Conservation (phyloP, 768 basidiomycete species). For the Boletus bicolor region DNA sequence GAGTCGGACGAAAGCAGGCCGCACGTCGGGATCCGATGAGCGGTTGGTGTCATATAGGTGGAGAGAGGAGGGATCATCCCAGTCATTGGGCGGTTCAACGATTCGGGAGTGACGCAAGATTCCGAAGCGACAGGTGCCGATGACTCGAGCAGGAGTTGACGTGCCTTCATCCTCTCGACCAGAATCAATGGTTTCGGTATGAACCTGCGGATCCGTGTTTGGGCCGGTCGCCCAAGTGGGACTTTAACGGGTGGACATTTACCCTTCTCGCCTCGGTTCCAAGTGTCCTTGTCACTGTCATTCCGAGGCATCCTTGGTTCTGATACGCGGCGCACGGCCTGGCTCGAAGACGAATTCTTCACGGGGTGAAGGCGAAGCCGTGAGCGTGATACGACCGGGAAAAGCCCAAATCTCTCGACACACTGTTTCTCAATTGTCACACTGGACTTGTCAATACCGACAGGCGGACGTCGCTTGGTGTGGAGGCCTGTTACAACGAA, state of each 20-base stretch:
- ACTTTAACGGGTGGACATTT: neutral
- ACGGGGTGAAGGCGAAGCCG: neutral
- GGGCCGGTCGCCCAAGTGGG: neutral
- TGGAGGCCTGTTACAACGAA: conserved; percentile 24
- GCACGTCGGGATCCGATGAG: neutral
- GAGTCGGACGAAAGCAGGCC: neutral
- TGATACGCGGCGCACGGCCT: neutral
- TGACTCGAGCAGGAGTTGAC: conserved; percentile 1
- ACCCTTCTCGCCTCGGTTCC: neutral
- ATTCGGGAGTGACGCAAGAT: neutral
- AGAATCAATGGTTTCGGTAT: conserved; percentile 25
- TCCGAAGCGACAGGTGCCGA: neutral
- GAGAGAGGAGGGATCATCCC: neutral
- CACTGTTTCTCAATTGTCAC: neutral
- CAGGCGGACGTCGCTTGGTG: conserved; percentile 19
- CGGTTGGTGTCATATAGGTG: conserved; percentile 6
- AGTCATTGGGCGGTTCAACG: neutral
- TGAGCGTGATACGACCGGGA: neutral
- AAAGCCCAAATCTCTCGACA: neutral
- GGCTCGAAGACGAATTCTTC: neutral
- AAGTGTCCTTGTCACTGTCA: neutral
- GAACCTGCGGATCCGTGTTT: conserved; percentile 14
- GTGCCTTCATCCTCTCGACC: conserved; percentile 26
- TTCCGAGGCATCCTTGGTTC: conserved; percentile 6
- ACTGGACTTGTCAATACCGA: neutral